phyloP scores from a whole-genome alignment of 805 yeast species.

The Kodamaea leandrae region DNA sequence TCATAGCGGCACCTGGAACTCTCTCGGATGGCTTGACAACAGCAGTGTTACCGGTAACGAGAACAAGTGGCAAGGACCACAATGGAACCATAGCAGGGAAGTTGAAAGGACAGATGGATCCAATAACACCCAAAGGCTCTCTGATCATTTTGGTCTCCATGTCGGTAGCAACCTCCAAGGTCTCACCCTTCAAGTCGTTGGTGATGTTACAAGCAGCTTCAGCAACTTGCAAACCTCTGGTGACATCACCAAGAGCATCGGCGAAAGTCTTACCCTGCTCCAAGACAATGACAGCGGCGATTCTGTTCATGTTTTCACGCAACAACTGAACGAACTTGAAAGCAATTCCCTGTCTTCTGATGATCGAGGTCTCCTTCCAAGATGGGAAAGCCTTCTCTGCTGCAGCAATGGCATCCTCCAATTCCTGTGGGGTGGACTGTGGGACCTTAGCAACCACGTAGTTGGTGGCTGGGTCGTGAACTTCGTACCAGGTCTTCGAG shows the following conservation, averaged over 20 bases:
- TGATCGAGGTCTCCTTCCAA: slow-evolving; percentile 56
- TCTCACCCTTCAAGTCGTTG: slow-evolving; percentile 59
- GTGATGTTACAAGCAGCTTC: slow-evolving; percentile 70
- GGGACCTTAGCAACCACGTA: slow-evolving; percentile 66
- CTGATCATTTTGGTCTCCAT: slow-evolving; percentile 79
- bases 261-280: slow-evolving; percentile 68
- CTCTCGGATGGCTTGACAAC: slow-evolving; percentile 63
- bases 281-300: slow-evolving; percentile 54
- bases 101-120: slow-evolving; percentile 77
- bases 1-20: slow-evolving; percentile 79
- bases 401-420: slow-evolving; percentile 61
- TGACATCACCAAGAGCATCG: slow-evolving; percentile 72
- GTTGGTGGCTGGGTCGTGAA: slow-evolving; percentile 76
- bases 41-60: slow-evolving; percentile 72
- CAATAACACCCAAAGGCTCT: slow-evolving; percentile 73
- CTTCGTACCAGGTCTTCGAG: slow-evolving; percentile 59
- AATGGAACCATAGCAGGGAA: slow-evolving; percentile 83
- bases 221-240: slow-evolving; percentile 75
- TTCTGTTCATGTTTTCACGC: slow-evolving; percentile 62
- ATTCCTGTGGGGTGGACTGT: slow-evolving; percentile 64
- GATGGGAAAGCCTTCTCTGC: slow-evolving; percentile 60
- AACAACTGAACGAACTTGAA: slow-evolving; percentile 66
- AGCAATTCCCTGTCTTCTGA: slow-evolving; percentile 68
- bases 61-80: slow-evolving; percentile 61
- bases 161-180: slow-evolving; percentile 65